Evolutionary conservation across 2,329 filamentous ascomycete genomes (phyloP).

Genomic region (Sclerotinia nivalis): DNA sequence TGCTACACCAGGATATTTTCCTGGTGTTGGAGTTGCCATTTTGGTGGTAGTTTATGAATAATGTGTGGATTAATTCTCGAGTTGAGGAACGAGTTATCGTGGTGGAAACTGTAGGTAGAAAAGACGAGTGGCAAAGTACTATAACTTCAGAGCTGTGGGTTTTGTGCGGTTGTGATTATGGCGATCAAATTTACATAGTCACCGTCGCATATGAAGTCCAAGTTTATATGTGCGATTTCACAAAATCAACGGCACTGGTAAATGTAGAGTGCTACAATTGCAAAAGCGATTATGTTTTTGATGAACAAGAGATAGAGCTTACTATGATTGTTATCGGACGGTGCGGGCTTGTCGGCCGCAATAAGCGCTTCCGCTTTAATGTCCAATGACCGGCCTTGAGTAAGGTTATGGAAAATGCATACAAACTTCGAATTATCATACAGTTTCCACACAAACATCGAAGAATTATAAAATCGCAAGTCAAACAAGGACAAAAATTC

Average conservation of each 20-base stretch:
- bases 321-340: background rate
- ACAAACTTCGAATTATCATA: background rate
- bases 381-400: too few relatives aligned
- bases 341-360: background rate
- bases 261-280: background rate
- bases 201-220: background rate
- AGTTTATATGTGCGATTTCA: background rate
- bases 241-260: background rate
- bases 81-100: background rate
- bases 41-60: background rate
- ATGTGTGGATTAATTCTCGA: background rate
- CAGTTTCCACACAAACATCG: background rate
- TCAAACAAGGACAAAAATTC: slow-evolving; percentile 12
- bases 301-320: slow-evolving; percentile 8
- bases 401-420: too few relatives aligned
- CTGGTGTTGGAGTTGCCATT: slow-evolving; percentile 42
- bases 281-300: background rate
- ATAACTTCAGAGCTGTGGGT: background rate
- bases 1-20: slow-evolving; percentile 35
- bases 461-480: background rate
- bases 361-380: background rate
- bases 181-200: background rate
- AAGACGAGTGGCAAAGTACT: background rate
- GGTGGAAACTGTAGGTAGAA: background rate
- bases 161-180: background rate